Conservation (phyloP, 352 stramenopile species). For the Globisporangium middletonii region DNA sequence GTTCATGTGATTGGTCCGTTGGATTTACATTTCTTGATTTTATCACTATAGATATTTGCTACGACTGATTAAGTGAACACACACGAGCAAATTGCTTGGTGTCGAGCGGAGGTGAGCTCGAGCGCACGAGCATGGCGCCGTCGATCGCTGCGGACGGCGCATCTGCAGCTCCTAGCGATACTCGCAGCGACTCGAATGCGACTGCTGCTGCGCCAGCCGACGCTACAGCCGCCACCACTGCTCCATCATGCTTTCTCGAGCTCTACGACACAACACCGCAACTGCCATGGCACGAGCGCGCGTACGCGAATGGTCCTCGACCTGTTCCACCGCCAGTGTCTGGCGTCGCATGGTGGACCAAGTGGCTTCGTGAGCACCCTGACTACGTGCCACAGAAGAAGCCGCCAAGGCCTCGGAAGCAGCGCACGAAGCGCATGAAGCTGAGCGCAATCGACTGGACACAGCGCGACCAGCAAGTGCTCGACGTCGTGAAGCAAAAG, state of each 20-base stretch:
- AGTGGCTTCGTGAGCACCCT: neutral
- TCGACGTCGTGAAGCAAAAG: conserved; percentile 2
- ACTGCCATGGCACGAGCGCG: conserved; percentile 8
- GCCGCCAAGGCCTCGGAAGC: neutral
- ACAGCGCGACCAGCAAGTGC: conserved; percentile 1
- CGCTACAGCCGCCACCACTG: neutral
- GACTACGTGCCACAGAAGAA: neutral
- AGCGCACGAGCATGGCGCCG: no score
- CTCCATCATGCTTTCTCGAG: conserved; percentile 1
- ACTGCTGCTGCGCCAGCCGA: neutral
- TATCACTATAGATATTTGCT: no score
- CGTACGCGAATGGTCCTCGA: neutral
- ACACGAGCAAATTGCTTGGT: no score
- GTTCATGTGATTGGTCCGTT: no score
- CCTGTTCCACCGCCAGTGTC: neutral
- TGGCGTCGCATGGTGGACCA: neutral
- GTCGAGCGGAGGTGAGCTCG: no score
- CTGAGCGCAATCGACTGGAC: conserved; percentile 10
- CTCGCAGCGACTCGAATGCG: neutral
- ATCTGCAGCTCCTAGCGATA: no score
- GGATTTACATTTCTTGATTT: no score
- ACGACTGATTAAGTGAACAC: no score
- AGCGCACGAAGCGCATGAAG: neutral
- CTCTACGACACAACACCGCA: conserved; percentile 2
- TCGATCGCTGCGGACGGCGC: no score